A percentile compares a stretch with the other conserved stretches of the same genome.
phyloP scores from a whole-genome alignment of 176 grass and related monocot species.

The Alopecurus myosuroides region DNA sequence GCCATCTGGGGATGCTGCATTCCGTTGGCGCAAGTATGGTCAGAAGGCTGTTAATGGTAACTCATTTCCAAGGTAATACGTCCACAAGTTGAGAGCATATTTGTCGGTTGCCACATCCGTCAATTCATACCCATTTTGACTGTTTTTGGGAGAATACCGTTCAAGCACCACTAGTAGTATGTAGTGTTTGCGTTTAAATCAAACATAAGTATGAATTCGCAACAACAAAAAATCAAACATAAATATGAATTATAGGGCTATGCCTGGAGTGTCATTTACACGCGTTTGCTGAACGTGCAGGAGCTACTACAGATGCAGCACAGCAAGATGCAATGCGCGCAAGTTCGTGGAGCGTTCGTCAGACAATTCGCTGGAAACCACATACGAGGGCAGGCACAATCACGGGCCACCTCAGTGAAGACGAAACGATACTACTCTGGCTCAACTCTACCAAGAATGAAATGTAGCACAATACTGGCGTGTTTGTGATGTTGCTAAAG shows the following conservation, averaged over 20 bases:
- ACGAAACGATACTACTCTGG: not conserved
- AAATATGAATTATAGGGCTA: not conserved
- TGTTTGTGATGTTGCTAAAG: not conserved
- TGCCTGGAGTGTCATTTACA: not conserved
- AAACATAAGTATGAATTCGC: not conserved
- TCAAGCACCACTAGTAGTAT: not conserved
- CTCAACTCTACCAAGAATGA: not conserved
- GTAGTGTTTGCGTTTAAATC: not conserved
- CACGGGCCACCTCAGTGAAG: constrained; percentile 5
- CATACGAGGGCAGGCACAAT: constrained; percentile 56
- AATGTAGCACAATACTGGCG: not conserved
- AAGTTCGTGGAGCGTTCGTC: constrained; percentile 52
- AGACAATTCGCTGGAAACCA: constrained; percentile 44
- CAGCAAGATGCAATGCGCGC: constrained; percentile 39
- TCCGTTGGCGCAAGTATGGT: constrained; percentile 63
- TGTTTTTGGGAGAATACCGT: not conserved
- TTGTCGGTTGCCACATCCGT: not conserved
- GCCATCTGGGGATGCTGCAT: constrained; percentile 34
- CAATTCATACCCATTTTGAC: not conserved
- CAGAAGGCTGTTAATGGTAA: constrained; percentile 65
- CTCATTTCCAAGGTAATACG: constrained; percentile 44
- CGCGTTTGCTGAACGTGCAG: constrained; percentile 24
- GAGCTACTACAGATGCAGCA: constrained; percentile 49
- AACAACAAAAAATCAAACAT: not conserved
- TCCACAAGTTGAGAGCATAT: not conserved